Conservation (phyloP, 1,284 basidiomycete species). For the Microbotryomycetes sp. region DNA sequence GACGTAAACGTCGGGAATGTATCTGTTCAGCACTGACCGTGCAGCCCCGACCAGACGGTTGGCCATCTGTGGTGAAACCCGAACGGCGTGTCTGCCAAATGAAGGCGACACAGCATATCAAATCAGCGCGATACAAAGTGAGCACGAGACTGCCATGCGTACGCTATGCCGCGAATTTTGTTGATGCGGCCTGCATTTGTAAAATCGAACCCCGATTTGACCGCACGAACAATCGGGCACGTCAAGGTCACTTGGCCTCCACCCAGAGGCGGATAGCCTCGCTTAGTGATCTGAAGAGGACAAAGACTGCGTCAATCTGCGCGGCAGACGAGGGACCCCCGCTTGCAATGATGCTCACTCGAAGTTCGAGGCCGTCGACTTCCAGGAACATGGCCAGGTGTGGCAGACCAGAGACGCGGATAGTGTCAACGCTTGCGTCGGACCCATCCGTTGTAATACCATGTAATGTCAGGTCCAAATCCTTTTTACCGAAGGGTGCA, state of each 20-base stretch:
- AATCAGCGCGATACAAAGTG: neutral
- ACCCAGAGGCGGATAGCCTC: slow-evolving; percentile 82
- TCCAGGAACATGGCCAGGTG: slow-evolving; percentile 78
- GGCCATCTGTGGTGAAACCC: slow-evolving; percentile 93
- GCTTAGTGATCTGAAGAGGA: slow-evolving; percentile 68
- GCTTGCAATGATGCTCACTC: slow-evolving; percentile 47
- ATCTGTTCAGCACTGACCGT: slow-evolving; percentile 84
- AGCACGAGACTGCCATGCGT: slow-evolving; percentile 41
- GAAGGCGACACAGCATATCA: neutral
- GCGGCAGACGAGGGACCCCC: neutral
- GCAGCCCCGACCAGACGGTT: slow-evolving; percentile 95
- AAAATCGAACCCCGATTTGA: slow-evolving; percentile 83
- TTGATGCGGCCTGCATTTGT: slow-evolving; percentile 83
- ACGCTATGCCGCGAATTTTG: slow-evolving; percentile 93
- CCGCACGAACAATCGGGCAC: slow-evolving; percentile 82
- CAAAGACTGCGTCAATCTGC: slow-evolving; percentile 11
- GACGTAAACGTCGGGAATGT: slow-evolving; percentile 95
- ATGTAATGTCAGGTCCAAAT: slow-evolving; percentile 68
- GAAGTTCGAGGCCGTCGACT: slow-evolving; percentile 74
- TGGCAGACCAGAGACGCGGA: slow-evolving; percentile 87
- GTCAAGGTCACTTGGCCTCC: slow-evolving; percentile 89
- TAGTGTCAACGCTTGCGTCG: slow-evolving; percentile 81
- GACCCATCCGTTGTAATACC: slow-evolving; percentile 83
- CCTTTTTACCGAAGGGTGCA: slow-evolving; percentile 87
- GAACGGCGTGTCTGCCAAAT: slow-evolving; percentile 67